Conservation (phyloP, 1,284 basidiomycete species). For the Apiotrichum montevideense region DNA sequence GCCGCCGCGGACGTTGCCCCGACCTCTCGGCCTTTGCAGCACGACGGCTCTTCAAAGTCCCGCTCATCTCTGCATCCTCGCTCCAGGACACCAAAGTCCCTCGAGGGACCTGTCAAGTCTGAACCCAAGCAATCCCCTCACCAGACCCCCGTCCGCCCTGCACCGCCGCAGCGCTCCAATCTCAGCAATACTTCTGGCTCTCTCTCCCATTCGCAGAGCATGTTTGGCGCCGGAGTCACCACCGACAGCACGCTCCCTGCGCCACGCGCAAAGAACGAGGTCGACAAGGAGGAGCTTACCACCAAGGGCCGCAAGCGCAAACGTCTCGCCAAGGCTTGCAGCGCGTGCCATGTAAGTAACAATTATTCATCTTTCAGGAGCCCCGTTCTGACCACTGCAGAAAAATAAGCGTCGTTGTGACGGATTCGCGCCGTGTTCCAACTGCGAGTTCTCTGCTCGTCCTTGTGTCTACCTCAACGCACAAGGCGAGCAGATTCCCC, state of each 20-base stretch:
- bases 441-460: conserved; percentile 51
- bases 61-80: conserved; percentile 11
- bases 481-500: conserved; percentile 44
- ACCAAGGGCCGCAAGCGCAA: conserved; percentile 46
- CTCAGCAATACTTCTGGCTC: neutral
- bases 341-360: conserved; percentile 44
- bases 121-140: neutral
- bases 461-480: conserved; percentile 48
- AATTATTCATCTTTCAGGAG: no score
- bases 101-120: conserved; percentile 3
- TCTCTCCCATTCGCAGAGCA: conserved; percentile 12
- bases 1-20: neutral
- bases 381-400: conserved; percentile 10
- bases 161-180: neutral
- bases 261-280: conserved; percentile 10
- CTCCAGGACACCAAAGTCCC: conserved; percentile 7
- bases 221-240: conserved; percentile 8
- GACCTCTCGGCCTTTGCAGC: neutral
- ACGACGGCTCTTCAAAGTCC: neutral
- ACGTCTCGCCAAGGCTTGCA: conserved; percentile 46
- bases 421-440: conserved; percentile 51
- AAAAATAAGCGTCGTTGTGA: conserved; percentile 52
- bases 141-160: conserved; percentile 9
- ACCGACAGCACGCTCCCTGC: conserved; percentile 1
- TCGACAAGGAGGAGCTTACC: conserved; percentile 42